phyloP scores from a whole-genome alignment of 495 filamentous ascomycete species.

The Hapsidospora chrysogenum region DNA sequence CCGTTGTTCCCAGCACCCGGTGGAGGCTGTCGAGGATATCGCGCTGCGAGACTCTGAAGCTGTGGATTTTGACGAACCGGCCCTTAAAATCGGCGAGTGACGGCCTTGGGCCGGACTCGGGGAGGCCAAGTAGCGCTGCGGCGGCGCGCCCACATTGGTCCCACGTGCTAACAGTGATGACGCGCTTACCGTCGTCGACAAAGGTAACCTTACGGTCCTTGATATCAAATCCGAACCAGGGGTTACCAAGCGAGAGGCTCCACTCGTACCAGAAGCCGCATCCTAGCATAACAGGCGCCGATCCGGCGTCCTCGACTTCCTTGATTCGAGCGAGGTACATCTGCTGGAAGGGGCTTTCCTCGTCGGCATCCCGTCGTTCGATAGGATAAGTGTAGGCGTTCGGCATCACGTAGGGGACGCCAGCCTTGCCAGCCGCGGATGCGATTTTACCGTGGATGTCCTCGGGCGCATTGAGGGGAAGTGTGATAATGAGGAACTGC shows the following conservation, averaged over 20 bases:
- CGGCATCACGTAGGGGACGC: slow-evolving; percentile 43
- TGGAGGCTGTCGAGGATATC: slow-evolving; percentile 29
- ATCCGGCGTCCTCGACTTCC: slow-evolving; percentile 24
- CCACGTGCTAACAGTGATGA: slow-evolving; percentile 21
- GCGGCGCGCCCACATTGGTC: slow-evolving; percentile 23
- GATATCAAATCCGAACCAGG: slow-evolving; percentile 17
- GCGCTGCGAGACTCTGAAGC: slow-evolving; percentile 28
- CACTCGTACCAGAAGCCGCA: slow-evolving; percentile 34
- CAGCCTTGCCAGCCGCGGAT: slow-evolving; percentile 42
- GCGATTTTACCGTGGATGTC: slow-evolving; percentile 30
- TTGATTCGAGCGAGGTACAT: background rate
- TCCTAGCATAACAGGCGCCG: slow-evolving; percentile 26
- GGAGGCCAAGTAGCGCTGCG: slow-evolving; percentile 18
- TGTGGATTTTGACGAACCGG: slow-evolving; percentile 18
- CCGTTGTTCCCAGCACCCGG: slow-evolving; percentile 34
- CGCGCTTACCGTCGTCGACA: slow-evolving; percentile 16
- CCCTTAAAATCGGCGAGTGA: slow-evolving; percentile 29
- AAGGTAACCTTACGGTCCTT: slow-evolving; percentile 12
- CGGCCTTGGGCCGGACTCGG: no score
- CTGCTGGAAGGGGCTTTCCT: slow-evolving; percentile 14
- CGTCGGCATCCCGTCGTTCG: slow-evolving; percentile 16
- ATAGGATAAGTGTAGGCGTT: no score
- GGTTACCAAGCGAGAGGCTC: slow-evolving; percentile 12
- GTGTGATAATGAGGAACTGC: slow-evolving; percentile 43
- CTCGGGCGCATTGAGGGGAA: slow-evolving; percentile 12